phyloP scores from a whole-genome alignment of 148 eudicot genomes.

The Persicaria maculosa region DNA sequence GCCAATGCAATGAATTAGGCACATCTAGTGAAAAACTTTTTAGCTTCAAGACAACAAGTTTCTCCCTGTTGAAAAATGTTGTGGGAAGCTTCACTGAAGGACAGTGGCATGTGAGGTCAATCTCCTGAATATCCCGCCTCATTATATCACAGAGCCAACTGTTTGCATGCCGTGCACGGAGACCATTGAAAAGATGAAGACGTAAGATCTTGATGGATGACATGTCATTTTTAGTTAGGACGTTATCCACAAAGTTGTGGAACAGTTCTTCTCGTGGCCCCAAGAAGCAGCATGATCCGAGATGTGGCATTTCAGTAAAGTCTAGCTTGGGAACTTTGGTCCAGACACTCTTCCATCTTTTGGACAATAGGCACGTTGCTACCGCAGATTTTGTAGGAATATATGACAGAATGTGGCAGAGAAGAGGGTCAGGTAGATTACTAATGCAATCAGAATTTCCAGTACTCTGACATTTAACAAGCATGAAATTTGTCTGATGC shows the following conservation, averaged over 20 bases:
- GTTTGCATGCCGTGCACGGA: neutral
- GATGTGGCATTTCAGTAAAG: conserved; percentile 17
- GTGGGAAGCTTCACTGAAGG: neutral
- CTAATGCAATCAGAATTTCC: conserved; percentile 16
- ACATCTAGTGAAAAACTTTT: neutral
- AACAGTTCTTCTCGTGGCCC: conserved; percentile 8
- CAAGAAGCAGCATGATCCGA: conserved; percentile 5
- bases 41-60: conserved; percentile 19
- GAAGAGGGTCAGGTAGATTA: conserved; percentile 18
- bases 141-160: conserved; percentile 12
- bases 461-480: neutral
- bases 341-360: conserved; percentile 26
- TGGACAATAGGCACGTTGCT: conserved; percentile 23
- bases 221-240: conserved; percentile 14
- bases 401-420: conserved; percentile 24
- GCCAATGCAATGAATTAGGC: conserved; percentile 15
- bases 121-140: conserved; percentile 20
- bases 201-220: conserved; percentile 13
- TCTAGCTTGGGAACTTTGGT: conserved; percentile 17
- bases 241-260: conserved; percentile 17
- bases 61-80: conserved; percentile 14
- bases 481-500: neutral
- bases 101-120: conserved; percentile 10
- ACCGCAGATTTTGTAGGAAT: conserved; percentile 23
- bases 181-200: conserved; percentile 14